Evolutionary conservation across 2,329 filamentous ascomycete species (phyloP), one percentile per base, ranked within the genome.

Genomic region (Trichoderma sp.): DNA sequence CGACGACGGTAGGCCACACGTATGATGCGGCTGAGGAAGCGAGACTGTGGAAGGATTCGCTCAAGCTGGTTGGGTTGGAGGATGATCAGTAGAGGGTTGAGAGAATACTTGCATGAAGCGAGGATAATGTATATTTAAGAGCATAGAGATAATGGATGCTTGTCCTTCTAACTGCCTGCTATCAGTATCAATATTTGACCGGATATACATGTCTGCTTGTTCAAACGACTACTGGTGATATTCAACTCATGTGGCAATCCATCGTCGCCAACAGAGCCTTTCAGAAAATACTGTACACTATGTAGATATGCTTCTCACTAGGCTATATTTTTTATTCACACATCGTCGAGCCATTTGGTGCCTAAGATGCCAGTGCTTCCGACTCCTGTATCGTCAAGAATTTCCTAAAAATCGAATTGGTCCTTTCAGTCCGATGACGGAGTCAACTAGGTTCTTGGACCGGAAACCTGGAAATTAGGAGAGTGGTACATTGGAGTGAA

Each of bases 21-120:
- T 85, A 81, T 75, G 79, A 85, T 71, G 75, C 77, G 67, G 78
- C 80, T 53, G 79, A 76, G 15, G 83, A 82, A 74, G 76, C 76
- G 58, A 80, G 74, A 74, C 73, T 87, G 39, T 86, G 84, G 84
- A 78, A 77, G 65, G 59, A 72, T 34, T 72, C 70, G 13, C 12
- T 71, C 20, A 73, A 67, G 66, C n/a, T 73, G 20, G 69, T 73
- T 39, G 69, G 64, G 0, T 2, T 73, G 61, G 69, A 53, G 17
- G 58, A 64, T 64, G 62, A 61, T 20, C 20, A 68, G 20, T 71
- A 68, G 28, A 6, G n/a, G 50, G 26, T 50, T 26, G 26, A 32
- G 7, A 15, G 15, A n/a, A 0, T 43, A 28, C 11, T 65, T 17
- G 47, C 20, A 7, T 67, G 1, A 7, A 9, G 6, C 7, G 5